These are phyloP conservation scores for Diphasiastrum complanatum DNA, from an alignment of 83 land plant species.

Conservation along the genomic window DNA sequence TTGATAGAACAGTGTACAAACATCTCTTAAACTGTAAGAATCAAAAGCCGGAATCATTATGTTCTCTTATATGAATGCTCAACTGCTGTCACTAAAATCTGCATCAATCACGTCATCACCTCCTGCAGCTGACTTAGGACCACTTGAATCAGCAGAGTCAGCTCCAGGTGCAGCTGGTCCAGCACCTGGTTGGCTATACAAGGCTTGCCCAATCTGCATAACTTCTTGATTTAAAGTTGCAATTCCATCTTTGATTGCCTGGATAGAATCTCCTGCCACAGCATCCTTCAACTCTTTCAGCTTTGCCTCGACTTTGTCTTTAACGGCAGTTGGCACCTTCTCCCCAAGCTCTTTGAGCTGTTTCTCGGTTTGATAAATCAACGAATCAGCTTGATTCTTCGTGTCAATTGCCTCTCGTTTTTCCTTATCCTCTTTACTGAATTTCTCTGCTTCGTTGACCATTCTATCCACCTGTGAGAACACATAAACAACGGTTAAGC, in stretches of 20 bases:
- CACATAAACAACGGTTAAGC: background rate
- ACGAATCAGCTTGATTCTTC: constrained; percentile 73
- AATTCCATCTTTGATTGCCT: constrained; percentile 63
- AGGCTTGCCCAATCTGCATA: constrained; percentile 74
- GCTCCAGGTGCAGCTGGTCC: constrained; percentile 45
- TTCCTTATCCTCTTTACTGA: constrained; percentile 78
- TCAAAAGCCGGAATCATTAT: too few relatives aligned
- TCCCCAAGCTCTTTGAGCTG: constrained; percentile 72
- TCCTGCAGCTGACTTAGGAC: constrained; percentile 31
- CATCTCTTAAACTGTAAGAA: too few relatives aligned
- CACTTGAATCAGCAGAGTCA: constrained; percentile 33
- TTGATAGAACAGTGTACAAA: too few relatives aligned
- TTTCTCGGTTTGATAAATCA: constrained; percentile 72
- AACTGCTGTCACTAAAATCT: constrained; percentile 72
- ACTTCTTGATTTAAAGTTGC: constrained; percentile 77
- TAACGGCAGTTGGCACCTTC: constrained; percentile 59
- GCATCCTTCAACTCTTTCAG: constrained; percentile 60
- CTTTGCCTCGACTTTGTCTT: constrained; percentile 71
- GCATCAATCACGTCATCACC: constrained; percentile 81
- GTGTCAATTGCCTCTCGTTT: constrained; percentile 73
- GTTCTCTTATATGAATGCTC: too few relatives aligned
- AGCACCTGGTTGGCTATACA: constrained; percentile 68
- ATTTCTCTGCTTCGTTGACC: constrained; percentile 76
- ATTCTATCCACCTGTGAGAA: constrained; percentile 63
- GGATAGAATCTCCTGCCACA: constrained; percentile 48